These are phyloP conservation scores for Trypanosoma cruzi DNA, from an alignment of 208 protist species.

Conservation along the genomic window DNA sequence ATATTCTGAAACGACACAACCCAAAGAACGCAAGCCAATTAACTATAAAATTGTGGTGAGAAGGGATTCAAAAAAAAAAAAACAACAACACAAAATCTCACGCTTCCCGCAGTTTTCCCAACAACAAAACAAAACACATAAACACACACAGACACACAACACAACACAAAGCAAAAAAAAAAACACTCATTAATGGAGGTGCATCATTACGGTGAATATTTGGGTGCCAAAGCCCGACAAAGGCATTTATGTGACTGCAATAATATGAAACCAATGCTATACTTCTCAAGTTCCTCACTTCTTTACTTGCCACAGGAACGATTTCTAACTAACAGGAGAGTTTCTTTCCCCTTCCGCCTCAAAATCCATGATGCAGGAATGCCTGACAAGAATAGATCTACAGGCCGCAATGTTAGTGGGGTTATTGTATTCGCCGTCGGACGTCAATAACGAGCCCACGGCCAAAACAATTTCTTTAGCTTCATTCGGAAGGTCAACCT, in stretches of 20 bases:
- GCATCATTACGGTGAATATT: conserved; percentile 8
- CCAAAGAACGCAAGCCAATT: background rate
- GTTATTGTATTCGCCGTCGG: conserved; percentile 43
- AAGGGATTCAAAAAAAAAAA: conserved; percentile 10
- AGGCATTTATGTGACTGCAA: background rate
- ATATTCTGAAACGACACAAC: background rate
- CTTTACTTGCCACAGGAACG: background rate
- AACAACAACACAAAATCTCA: conserved; percentile 12
- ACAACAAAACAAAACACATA: background rate
- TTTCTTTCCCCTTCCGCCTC: background rate
- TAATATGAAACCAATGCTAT: background rate
- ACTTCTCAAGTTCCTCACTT: background rate
- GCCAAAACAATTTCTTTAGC: conserved; percentile 38
- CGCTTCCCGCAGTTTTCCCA: background rate
- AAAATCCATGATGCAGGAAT: background rate
- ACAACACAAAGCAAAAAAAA: conserved; percentile 7
- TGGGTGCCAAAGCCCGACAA: conserved; percentile 10
- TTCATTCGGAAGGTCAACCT: conserved; percentile 28
- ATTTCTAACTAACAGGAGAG: background rate
- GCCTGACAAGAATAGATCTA: conserved; percentile 32
- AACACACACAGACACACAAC: conserved; percentile 14
- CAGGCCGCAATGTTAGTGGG: conserved; percentile 56
- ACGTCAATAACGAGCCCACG: conserved; percentile 43
- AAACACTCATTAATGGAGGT: conserved; percentile 20
- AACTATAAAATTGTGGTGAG: background rate